Evolutionary conservation across 306 rosid genomes (phyloP).

Genomic region (Vigna reflexopilosa): DNA sequence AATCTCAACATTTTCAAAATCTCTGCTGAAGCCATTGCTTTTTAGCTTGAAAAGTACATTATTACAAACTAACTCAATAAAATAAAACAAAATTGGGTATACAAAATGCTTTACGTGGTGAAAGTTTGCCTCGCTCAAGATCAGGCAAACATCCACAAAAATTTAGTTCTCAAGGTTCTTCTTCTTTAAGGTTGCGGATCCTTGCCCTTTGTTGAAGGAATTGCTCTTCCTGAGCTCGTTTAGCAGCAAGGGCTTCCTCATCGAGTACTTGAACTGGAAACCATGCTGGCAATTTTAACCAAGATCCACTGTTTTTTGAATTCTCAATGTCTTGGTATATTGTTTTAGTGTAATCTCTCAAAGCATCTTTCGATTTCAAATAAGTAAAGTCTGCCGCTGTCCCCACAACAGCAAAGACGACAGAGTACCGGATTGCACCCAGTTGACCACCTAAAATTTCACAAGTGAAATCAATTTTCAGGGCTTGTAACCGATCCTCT

Average conservation of each 20-base stretch:
- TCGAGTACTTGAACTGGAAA: constrained; percentile 82
- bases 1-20: constrained; percentile 45
- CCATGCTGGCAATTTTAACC: constrained; percentile 89
- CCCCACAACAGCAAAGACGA: constrained; percentile 73
- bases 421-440: constrained; percentile 78
- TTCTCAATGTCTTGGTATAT: constrained; percentile 43
- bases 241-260: constrained; percentile 84
- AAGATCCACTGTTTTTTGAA: constrained; percentile 52
- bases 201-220: constrained; percentile 66
- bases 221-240: constrained; percentile 73
- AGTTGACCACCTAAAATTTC: constrained; percentile 72
- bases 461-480: constrained; percentile 27
- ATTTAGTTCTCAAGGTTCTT: constrained; percentile 59
- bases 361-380: constrained; percentile 53
- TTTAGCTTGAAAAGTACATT: constrained; percentile 43
- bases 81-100: constrained; percentile 28
- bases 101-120: constrained; percentile 20
- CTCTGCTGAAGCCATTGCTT: constrained; percentile 41
- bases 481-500: background rate
- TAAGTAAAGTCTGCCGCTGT: constrained; percentile 66
- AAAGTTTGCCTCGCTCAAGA: background rate
- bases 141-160: constrained; percentile 15
- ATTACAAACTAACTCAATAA: constrained; percentile 19
- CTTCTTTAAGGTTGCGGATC: constrained; percentile 63
- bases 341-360: constrained; percentile 57